These are phyloP conservation scores for Penicillium capsulatum DNA, from an alignment of 2,329 filamentous ascomycete genomes.

Conservation along the genomic window DNA sequence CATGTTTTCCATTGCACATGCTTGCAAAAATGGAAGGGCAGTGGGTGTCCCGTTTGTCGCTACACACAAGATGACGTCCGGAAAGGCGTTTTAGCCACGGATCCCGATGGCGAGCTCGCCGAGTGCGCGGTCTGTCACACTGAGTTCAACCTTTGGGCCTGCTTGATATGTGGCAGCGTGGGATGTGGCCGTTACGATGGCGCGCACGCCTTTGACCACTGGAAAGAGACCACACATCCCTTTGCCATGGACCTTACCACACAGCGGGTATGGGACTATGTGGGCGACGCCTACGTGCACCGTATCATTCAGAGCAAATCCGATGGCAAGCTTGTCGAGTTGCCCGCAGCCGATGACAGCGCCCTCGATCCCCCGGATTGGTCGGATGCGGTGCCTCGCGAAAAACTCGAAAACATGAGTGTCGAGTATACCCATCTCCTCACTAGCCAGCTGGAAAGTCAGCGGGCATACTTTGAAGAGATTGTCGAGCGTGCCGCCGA, in stretches of 20 bases:
- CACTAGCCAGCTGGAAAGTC: constrained; percentile 86
- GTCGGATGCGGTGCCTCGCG: constrained; percentile 47
- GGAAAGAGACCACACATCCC: constrained; percentile 81
- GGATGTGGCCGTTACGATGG: constrained; percentile 93
- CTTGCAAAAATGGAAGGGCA: constrained; percentile 91
- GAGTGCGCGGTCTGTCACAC: constrained; percentile 78
- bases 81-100: constrained; percentile 45
- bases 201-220: constrained; percentile 89
- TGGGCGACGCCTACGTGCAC: constrained; percentile 92
- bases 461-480: constrained; percentile 91
- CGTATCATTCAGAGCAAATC: constrained; percentile 90
- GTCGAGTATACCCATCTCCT: constrained; percentile 93
- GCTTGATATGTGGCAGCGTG: constrained; percentile 85
- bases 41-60: constrained; percentile 88
- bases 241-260: constrained; percentile 91
- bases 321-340: constrained; percentile 85
- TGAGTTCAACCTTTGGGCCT: constrained; percentile 85
- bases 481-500: constrained; percentile 83
- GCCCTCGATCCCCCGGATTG: constrained; percentile 42
- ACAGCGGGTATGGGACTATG: constrained; percentile 97
- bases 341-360: constrained; percentile 59
- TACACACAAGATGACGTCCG: constrained; percentile 67
- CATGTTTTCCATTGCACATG: constrained; percentile 98
- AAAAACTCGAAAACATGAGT: constrained; percentile 73
- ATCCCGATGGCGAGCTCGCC: constrained; percentile 52